phyloP scores from a whole-genome alignment of 2,329 filamentous ascomycete genomes.

The Epichloe sibirici region DNA sequence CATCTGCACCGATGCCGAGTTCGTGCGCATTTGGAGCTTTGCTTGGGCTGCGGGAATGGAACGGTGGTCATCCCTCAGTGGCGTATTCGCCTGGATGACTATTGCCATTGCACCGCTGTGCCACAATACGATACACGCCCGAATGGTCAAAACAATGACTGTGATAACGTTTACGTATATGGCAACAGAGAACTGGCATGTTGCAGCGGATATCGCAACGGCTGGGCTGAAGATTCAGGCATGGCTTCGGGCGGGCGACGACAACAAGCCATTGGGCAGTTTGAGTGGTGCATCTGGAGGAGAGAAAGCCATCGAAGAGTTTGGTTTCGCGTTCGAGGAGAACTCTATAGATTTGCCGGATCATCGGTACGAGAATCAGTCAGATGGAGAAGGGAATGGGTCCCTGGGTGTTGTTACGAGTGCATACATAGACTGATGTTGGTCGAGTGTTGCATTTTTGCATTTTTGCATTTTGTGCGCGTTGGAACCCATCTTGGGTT shows the following conservation, averaged over 20 bases:
- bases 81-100: slow-evolving; percentile 37
- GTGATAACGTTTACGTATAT: slow-evolving; percentile 32
- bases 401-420: neutral
- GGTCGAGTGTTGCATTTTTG: no score
- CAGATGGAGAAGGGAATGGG: slow-evolving; percentile 3
- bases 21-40: slow-evolving; percentile 32
- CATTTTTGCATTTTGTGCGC: no score
- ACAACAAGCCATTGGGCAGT: neutral
- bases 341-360: slow-evolving; percentile 12
- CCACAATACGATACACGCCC: slow-evolving; percentile 25
- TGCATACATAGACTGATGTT: neutral
- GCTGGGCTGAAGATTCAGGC: slow-evolving; percentile 27
- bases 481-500: no score
- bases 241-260: slow-evolving; percentile 25
- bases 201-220: slow-evolving; percentile 25
- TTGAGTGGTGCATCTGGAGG: slow-evolving; percentile 12
- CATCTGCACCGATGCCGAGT: slow-evolving; percentile 26
- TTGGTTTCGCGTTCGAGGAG: slow-evolving; percentile 16
- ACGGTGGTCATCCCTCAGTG: slow-evolving; percentile 33
- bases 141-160: slow-evolving; percentile 34
- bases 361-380: slow-evolving; percentile 2
- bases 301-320: slow-evolving; percentile 13
- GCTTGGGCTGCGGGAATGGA: slow-evolving; percentile 34
- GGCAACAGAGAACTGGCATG: slow-evolving; percentile 36
- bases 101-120: slow-evolving; percentile 29